Evolutionary conservation across 2,329 filamentous ascomycete genomes (phyloP).

Genomic region (Fusarium ambrosium): DNA sequence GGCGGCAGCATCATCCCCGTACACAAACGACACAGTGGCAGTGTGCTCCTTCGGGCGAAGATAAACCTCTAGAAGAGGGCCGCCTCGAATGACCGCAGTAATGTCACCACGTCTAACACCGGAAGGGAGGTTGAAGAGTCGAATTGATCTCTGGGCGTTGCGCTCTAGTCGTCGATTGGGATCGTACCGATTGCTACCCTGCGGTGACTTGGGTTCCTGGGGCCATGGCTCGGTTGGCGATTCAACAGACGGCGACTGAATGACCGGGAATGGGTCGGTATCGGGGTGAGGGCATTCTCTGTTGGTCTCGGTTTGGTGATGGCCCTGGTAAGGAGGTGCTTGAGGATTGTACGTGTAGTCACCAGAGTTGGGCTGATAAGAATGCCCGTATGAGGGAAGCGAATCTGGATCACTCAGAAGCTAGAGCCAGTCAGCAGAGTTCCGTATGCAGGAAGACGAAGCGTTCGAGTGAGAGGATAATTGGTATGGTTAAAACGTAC

Average conservation of each 20-base stretch:
- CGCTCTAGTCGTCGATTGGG: constrained; percentile 46
- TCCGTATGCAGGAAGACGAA: no score
- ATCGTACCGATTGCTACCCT: not conserved
- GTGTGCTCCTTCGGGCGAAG: constrained; percentile 70
- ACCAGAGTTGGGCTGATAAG: not conserved
- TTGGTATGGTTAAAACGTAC: constrained; percentile 50
- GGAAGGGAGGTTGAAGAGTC: constrained; percentile 73
- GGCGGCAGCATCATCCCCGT: constrained; percentile 70
- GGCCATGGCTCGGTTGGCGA: not conserved
- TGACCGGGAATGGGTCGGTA: not conserved
- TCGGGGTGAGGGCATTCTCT: not conserved
- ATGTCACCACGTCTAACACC: constrained; percentile 76
- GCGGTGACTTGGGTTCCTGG: not conserved
- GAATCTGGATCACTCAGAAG: constrained; percentile 23
- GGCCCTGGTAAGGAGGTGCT: constrained; percentile 4
- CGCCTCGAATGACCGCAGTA: constrained; percentile 75
- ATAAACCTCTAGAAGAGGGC: constrained; percentile 77
- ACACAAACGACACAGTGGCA: constrained; percentile 78
- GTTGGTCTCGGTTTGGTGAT: not conserved
- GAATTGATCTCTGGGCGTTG: constrained; percentile 68
- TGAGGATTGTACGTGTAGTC: not conserved
- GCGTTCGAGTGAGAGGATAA: not conserved
- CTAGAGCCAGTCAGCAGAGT: constrained; percentile 17
- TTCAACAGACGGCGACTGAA: not conserved
- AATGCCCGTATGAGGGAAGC: not conserved